Evolutionary conservation across 2,329 filamentous ascomycete species (phyloP), one percentile per base, ranked within the genome.

Genomic region (Truncatella angustata): DNA sequence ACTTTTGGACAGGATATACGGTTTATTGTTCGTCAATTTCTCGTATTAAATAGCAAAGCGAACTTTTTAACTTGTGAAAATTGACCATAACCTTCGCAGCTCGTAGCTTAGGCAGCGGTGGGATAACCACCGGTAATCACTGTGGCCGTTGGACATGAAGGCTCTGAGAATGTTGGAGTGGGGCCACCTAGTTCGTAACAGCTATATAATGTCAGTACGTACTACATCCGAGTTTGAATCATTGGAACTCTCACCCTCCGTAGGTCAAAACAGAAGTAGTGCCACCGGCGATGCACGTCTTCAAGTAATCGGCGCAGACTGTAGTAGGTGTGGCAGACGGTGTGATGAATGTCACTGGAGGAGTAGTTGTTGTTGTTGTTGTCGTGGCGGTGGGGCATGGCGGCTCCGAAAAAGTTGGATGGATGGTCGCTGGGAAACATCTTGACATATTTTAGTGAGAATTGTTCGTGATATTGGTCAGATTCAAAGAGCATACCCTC

Each of bases 211-310:
- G 30, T 37, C 11, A 4, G 18, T 48, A 7, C 43, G 16, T 3
- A 9, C 36, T 39, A 7, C n/a, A 21, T 39, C 9, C 9, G n/a
- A 9, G 7, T 9, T 7, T 11, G 20, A 7, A 21, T 16, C 9
- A 39, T 16, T 16, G n/a, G 16, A 39, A 39, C 14, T 16, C n/a
- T n/a, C 34, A 50, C 48, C 48, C 48, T 21, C 35, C 48, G 7
- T 21, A 50, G n/a, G 48, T 50, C 24, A 50, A 21, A 5, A 39
- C 34, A 37, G 20, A 23, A 14, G 46, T 49, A 32, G 21, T 50
- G 2, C 20, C 20, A 21, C 3, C 24, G 10, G n/a, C 18, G n/a
- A 18, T 47, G 10, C 46, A 49, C 7, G 46, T 49, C 4, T 35
- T 43, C n/a, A 43, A 43, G 18, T 42, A 50, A 18, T 50, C 35